Percentiles rank a stretch among this genome's conserved stretches.
Evolutionary conservation across 2,329 filamentous ascomycete genomes (phyloP).

Genomic region (Aspergillus amoenus): DNA sequence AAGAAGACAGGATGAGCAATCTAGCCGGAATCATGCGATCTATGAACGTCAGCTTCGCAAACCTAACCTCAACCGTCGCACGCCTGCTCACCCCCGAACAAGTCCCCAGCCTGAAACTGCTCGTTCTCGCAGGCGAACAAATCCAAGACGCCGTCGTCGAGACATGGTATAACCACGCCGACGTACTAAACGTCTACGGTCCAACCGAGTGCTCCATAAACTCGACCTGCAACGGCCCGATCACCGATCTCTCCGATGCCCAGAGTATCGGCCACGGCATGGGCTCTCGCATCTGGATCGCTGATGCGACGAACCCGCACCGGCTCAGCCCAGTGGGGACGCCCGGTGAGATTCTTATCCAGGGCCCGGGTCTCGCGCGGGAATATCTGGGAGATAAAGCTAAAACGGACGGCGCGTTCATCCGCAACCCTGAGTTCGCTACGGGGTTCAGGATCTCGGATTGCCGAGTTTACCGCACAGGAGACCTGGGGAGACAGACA

Average conservation of each 20-base stretch:
- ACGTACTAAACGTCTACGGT: background rate
- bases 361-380: background rate
- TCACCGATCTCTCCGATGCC: no score
- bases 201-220: background rate
- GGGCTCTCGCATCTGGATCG: background rate
- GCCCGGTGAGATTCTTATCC: background rate
- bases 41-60: background rate
- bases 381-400: background rate
- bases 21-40: background rate
- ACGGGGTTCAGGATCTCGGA: background rate
- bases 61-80: background rate
- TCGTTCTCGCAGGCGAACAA: background rate
- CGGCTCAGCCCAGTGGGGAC: background rate
- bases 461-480: background rate
- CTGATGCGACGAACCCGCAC: background rate
- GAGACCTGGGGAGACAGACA: background rate
- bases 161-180: background rate
- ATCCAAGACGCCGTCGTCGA: background rate
- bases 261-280: background rate
- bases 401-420: background rate
- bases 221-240: background rate
- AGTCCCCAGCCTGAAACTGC: background rate
- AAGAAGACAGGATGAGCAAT: background rate
- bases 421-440: background rate
- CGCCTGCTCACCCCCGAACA: background rate